These are phyloP conservation scores for Rhizopogon salebrosus DNA, from an alignment of 768 basidiomycete genomes.

Conservation along the genomic window DNA sequence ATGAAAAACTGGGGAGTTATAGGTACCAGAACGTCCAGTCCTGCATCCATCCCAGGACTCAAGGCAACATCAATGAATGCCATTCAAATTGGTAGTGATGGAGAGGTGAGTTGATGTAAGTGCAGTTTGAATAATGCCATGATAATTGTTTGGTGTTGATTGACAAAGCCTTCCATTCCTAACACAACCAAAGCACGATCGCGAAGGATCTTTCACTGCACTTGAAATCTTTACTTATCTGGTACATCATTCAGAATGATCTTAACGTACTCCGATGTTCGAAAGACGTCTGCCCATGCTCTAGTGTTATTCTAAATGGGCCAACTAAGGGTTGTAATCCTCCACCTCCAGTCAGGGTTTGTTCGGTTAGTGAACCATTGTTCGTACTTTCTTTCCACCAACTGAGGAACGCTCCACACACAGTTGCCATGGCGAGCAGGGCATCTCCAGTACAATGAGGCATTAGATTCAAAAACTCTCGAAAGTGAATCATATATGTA, in stretches of 20 bases:
- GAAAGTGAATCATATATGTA: not conserved
- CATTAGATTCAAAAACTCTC: not conserved
- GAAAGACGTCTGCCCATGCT: no score
- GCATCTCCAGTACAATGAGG: not conserved
- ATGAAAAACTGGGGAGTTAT: conserved; percentile 51
- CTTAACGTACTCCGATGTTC: no score
- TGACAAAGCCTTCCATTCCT: not conserved
- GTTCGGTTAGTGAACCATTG: not conserved
- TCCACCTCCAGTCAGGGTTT: not conserved
- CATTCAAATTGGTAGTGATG: no score
- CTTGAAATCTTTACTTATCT: no score
- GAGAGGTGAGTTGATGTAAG: no score
- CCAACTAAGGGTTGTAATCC: not conserved
- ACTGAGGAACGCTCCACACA: not conserved
- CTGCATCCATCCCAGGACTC: not conserved
- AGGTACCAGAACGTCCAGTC: conserved; percentile 31
- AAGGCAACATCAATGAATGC: not conserved
- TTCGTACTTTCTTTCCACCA: not conserved
- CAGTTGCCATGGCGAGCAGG: not conserved
- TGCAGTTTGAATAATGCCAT: no score
- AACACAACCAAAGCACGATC: not conserved
- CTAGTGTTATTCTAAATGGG: not conserved
- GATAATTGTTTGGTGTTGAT: not conserved
- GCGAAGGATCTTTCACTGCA: no score
- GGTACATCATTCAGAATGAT: no score